Percentiles rank a stretch among this genome's conserved stretches.
Evolutionary conservation across 352 stramenopile genomes (phyloP).

Genomic region (Globisporangium echinulatum): DNA sequence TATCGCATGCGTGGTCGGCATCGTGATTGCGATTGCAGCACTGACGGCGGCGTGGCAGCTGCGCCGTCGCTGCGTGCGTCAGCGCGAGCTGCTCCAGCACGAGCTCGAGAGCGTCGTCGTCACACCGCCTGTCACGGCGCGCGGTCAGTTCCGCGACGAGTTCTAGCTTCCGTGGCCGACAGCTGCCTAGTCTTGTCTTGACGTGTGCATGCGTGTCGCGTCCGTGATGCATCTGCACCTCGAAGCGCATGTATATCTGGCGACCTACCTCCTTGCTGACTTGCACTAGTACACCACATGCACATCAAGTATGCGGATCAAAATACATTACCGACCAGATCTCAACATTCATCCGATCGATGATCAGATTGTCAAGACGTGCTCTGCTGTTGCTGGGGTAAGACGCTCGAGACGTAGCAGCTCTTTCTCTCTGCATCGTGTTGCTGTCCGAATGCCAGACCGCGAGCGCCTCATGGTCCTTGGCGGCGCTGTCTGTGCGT

Average conservation of each 20-base stretch:
- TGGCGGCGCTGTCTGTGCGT: no score
- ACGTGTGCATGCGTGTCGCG: neutral
- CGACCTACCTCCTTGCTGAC: no score
- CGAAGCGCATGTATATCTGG: neutral
- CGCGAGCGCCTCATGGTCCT: no score
- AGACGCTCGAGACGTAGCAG: no score
- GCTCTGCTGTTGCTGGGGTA: no score
- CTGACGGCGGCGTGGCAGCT: neutral
- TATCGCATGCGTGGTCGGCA: neutral
- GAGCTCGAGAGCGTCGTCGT: neutral
- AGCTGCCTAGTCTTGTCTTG: neutral
- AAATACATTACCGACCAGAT: no score
- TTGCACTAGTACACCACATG: no score
- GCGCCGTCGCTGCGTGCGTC: neutral
- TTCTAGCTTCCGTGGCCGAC: neutral
- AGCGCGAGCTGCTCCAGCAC: neutral
- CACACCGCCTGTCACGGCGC: neutral
- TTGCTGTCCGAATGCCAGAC: no score
- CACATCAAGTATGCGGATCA: no score
- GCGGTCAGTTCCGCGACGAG: neutral
- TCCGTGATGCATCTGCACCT: neutral
- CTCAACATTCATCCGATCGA: no score
- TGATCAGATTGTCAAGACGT: no score
- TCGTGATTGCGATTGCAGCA: conserved; percentile 1
- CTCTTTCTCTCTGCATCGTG: no score